A percentile compares a stretch with the other conserved stretches of the same genome.
These are phyloP conservation scores for Huiozyma naganishii DNA, from an alignment of 805 yeast genomes.

Conservation along the genomic window DNA sequence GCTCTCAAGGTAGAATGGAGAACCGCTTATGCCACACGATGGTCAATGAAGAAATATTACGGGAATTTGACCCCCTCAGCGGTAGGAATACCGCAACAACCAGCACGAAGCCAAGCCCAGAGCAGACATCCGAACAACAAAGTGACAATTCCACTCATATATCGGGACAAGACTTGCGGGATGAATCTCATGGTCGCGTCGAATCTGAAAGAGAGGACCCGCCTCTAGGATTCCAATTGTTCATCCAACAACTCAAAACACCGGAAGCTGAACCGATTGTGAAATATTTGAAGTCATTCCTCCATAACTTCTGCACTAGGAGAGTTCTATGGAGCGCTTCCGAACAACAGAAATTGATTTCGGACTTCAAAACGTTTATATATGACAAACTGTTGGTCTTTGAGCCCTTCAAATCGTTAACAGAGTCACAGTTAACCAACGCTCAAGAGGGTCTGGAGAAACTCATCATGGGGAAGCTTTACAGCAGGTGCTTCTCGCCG, in stretches of 20 bases:
- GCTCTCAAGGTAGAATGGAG: not conserved
- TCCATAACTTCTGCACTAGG: slow-evolving; percentile 51
- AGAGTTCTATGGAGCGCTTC: slow-evolving; percentile 57
- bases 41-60: slow-evolving; percentile 2
- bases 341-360: slow-evolving; percentile 69
- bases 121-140: not conserved
- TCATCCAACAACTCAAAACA: slow-evolving; percentile 57
- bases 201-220: not conserved
- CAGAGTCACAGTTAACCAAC: slow-evolving; percentile 49
- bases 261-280: slow-evolving; percentile 83
- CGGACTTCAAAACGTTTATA: slow-evolving; percentile 69
- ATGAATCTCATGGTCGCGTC: not conserved
- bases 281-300: slow-evolving; percentile 72
- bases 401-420: slow-evolving; percentile 68
- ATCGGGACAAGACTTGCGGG: not conserved
- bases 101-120: not conserved
- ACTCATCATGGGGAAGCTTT: slow-evolving; percentile 78
- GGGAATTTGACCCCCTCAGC: slow-evolving; percentile 9
- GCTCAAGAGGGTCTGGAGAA: slow-evolving; percentile 89
- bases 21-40: not conserved
- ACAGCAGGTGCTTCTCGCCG: slow-evolving; percentile 73
- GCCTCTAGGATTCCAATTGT: slow-evolving; percentile 71
- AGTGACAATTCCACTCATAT: not conserved
- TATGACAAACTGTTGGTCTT: slow-evolving; percentile 46
- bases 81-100: not conserved